phyloP scores from a whole-genome alignment of 306 rosid genomes.

The Gastrolobium bilobum region DNA sequence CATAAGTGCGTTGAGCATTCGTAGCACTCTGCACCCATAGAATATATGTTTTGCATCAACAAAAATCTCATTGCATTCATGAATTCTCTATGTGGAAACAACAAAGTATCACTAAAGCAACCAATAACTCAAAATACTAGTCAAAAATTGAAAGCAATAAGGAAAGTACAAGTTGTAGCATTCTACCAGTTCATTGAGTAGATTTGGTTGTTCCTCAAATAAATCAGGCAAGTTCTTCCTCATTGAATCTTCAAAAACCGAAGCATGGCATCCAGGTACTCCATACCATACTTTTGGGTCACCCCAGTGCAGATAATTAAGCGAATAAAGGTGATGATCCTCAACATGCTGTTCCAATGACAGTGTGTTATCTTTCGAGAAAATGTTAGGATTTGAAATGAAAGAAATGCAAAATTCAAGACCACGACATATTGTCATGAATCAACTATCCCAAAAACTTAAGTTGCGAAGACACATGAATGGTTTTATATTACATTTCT shows the following conservation, averaged over 20 bases:
- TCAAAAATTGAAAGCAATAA: conserved; percentile 36
- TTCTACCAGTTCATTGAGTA: conserved; percentile 92
- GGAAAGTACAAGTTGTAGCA: conserved; percentile 40
- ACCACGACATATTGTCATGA: neutral
- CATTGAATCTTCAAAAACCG: conserved; percentile 80
- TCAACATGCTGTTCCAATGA: conserved; percentile 86
- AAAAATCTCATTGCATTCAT: neutral
- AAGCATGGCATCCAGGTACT: conserved; percentile 83
- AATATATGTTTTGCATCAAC: conserved; percentile 13
- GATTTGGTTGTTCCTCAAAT: conserved; percentile 92
- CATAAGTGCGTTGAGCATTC: neutral
- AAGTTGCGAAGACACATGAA: too few species aligned
- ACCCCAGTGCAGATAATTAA: conserved; percentile 93
- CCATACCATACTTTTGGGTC: conserved; percentile 99
- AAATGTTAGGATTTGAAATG: conserved; percentile 34
- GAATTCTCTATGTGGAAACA: conserved; percentile 33
- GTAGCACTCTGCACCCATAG: conserved; percentile 11
- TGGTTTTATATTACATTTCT: neutral
- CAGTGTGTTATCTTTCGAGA: conserved; percentile 43
- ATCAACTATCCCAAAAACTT: too few species aligned
- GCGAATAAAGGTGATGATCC: conserved; percentile 96
- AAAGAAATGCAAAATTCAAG: conserved; percentile 42
- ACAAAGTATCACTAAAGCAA: conserved; percentile 7
- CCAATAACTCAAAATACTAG: conserved; percentile 22
- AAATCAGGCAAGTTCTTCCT: conserved; percentile 86